A percentile compares a stretch with the other conserved stretches of the same genome.
phyloP scores from a whole-genome alignment of 1,139 yeast species.

The Schwanniomyces etchellsii region DNA sequence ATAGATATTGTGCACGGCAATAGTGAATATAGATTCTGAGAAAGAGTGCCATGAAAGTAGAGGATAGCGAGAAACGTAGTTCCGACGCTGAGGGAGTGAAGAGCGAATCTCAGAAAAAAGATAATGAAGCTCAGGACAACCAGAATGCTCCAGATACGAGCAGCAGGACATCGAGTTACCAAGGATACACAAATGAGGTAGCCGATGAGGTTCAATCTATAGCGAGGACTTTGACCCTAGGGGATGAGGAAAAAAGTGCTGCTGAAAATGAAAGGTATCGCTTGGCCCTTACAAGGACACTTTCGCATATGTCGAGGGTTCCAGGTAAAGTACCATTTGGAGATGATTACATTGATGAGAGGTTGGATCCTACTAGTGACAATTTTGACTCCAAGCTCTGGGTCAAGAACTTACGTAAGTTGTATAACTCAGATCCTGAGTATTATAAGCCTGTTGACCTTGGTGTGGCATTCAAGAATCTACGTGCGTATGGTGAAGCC shows the following conservation, averaged over 20 bases:
- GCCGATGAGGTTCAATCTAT: conserved; percentile 21
- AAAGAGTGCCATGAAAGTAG: no score
- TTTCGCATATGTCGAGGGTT: conserved; percentile 4
- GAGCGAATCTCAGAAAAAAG: background rate
- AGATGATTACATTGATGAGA: conserved; percentile 7
- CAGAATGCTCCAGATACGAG: no score
- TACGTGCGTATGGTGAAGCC: conserved; percentile 15
- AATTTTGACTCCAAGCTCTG: conserved; percentile 17
- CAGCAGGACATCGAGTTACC: conserved; percentile 21
- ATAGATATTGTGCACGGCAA: no score
- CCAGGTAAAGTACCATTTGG: conserved; percentile 3
- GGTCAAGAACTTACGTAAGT: conserved; percentile 19
- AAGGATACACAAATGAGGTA: conserved; percentile 22
- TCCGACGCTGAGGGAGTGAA: background rate
- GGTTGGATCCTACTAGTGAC: conserved; percentile 13
- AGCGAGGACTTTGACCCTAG: conserved; percentile 24
- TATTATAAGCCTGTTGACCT: conserved; percentile 15
- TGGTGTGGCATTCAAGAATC: conserved; percentile 14
- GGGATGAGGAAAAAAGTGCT: conserved; percentile 12
- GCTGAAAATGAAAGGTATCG: conserved; percentile 27
- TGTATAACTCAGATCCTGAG: conserved; percentile 13
- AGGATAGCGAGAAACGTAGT: no score
- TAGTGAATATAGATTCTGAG: no score
- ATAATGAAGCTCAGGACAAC: background rate
- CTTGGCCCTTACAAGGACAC: conserved; percentile 1